Percentiles rank a stretch among this genome's conserved stretches.
Evolutionary conservation across 805 yeast genomes (phyloP).

Genomic region (Saccharomyces paradoxus): DNA sequence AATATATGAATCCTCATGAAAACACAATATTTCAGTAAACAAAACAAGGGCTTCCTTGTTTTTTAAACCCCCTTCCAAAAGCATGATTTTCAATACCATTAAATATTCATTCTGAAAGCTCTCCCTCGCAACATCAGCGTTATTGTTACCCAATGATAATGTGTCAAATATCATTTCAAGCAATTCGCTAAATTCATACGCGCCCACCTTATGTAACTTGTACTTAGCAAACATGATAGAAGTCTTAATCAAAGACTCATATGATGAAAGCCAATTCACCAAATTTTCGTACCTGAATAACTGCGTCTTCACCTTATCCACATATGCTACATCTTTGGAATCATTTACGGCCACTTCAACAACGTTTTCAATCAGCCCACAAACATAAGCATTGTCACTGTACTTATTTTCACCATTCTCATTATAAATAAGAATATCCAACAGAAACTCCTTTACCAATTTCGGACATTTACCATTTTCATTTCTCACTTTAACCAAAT

Average conservation of each 20-base stretch:
- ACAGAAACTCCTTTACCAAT: conserved; percentile 51
- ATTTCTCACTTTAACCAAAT: conserved; percentile 54
- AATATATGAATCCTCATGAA: conserved; percentile 49
- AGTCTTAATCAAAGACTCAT: conserved; percentile 36
- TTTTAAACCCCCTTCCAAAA: conserved; percentile 69
- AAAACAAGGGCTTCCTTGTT: conserved; percentile 54
- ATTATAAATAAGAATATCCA: conserved; percentile 70
- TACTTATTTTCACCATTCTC: conserved; percentile 76
- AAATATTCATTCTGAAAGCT: conserved; percentile 45
- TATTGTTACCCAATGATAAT: conserved; percentile 35
- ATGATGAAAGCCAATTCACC: conserved; percentile 82
- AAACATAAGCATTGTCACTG: conserved; percentile 62
- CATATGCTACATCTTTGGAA: conserved; percentile 32
- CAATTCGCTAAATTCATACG: conserved; percentile 37
- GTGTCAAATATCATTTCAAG: conserved; percentile 47
- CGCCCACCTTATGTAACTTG: conserved; percentile 47
- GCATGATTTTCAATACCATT: conserved; percentile 61
- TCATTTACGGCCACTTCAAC: conserved; percentile 34
- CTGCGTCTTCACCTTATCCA: conserved; percentile 50
- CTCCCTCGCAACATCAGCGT: conserved; percentile 25
- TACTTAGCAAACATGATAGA: conserved; percentile 57
- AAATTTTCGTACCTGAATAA: conserved; percentile 66
- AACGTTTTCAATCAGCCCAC: conserved; percentile 48
- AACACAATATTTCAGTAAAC: conserved; percentile 46
- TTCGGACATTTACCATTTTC: conserved; percentile 54